A percentile compares a stretch with the other conserved stretches of the same genome.
Evolutionary conservation across 2,329 filamentous ascomycete genomes (phyloP).

Genomic region (Alternaria infectoria): DNA sequence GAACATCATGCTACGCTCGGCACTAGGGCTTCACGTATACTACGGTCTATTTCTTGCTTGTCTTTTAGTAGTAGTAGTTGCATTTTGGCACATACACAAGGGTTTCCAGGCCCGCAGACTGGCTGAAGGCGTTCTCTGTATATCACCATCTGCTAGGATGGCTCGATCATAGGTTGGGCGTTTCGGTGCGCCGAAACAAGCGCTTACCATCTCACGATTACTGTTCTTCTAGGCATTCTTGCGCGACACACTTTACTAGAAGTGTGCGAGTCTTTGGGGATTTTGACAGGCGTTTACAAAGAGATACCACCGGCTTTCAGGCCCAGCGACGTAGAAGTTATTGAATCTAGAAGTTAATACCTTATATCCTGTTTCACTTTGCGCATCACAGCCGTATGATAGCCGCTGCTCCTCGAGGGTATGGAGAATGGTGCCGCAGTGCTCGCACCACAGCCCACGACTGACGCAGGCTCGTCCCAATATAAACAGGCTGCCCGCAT

Average conservation of each 20-base stretch:
- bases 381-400: neutral
- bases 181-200: conserved; percentile 21
- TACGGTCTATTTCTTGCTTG: conserved; percentile 21
- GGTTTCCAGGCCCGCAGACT: conserved; percentile 33
- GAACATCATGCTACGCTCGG: neutral
- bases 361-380: neutral
- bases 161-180: conserved; percentile 26
- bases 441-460: conserved; percentile 11
- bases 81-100: conserved; percentile 39
- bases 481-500: conserved; percentile 12
- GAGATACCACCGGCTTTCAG: conserved; percentile 37
- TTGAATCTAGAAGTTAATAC: conserved; percentile 10
- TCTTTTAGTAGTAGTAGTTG: conserved; percentile 40
- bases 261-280: conserved; percentile 29
- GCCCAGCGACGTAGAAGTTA: conserved; percentile 28
- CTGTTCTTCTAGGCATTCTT: conserved; percentile 22
- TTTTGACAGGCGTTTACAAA: conserved; percentile 26
- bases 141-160: conserved; percentile 25
- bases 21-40: neutral
- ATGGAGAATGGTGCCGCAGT: conserved; percentile 1
- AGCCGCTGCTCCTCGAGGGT: neutral
- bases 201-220: conserved; percentile 19
- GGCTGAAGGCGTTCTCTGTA: conserved; percentile 38
- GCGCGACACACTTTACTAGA: conserved; percentile 40
- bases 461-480: conserved; percentile 22